Evolutionary conservation across 2,329 filamentous ascomycete genomes (phyloP).

Genomic region (Cladosporium sp.): DNA sequence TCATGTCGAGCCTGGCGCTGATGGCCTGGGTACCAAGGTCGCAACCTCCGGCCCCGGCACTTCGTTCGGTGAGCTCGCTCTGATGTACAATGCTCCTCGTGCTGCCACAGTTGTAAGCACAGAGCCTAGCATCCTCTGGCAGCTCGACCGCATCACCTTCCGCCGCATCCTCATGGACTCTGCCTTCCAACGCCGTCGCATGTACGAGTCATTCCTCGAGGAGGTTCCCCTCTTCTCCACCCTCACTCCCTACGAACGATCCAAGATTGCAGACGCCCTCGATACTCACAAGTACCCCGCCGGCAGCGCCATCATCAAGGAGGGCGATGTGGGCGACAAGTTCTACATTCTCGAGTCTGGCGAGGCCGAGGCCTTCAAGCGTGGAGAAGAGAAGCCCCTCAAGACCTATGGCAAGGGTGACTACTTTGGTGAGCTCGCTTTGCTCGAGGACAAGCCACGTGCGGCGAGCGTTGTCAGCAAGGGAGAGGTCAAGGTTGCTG

Average conservation of each 20-base stretch:
- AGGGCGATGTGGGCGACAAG: constrained; percentile 87
- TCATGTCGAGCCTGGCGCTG: constrained; percentile 72
- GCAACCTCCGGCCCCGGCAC: constrained; percentile 81
- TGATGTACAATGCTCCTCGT: constrained; percentile 98
- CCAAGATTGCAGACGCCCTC: constrained; percentile 95
- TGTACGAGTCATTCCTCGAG: constrained; percentile 96
- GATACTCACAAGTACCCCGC: constrained; percentile 84
- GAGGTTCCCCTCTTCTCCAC: constrained; percentile 84
- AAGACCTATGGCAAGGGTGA: constrained; percentile 87
- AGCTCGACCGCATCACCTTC: constrained; percentile 92
- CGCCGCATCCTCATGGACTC: constrained; percentile 98
- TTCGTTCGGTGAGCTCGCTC: constrained; percentile 91
- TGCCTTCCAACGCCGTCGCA: constrained; percentile 89
- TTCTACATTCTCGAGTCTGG: constrained; percentile 91
- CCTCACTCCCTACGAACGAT: constrained; percentile 88
- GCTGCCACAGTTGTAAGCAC: constrained; percentile 90
- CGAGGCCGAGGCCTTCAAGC: constrained; percentile 82
- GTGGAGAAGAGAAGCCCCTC: constrained; percentile 68
- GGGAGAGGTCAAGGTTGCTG: constrained; percentile 90
- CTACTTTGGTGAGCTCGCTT: constrained; percentile 93
- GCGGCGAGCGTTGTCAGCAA: constrained; percentile 84
- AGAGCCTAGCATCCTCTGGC: constrained; percentile 85
- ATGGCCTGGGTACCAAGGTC: constrained; percentile 83
- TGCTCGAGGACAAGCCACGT: constrained; percentile 90
- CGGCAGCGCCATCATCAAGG: constrained; percentile 81